Percentiles rank a stretch among this genome's conserved stretches.
Evolutionary conservation across 1,284 basidiomycete species (phyloP).

Genomic region (Stereum hirsutum): DNA sequence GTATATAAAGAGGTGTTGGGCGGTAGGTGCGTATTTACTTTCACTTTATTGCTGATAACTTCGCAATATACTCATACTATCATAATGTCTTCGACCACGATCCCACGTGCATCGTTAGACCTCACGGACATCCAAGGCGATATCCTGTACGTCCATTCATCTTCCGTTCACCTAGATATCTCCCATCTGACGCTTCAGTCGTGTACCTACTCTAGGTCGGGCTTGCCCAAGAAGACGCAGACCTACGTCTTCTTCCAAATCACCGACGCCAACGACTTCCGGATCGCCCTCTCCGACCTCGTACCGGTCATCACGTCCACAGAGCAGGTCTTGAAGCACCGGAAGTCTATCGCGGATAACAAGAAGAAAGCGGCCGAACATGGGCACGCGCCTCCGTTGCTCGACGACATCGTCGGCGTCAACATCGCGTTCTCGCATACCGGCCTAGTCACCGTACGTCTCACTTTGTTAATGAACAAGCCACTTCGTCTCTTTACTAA

Average conservation of each 20-base stretch:
- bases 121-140: neutral
- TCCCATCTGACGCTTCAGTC: neutral
- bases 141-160: neutral
- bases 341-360: neutral
- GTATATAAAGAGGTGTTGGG: neutral
- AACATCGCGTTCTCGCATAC: neutral
- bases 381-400: neutral
- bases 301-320: neutral
- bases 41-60: neutral
- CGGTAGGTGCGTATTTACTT: neutral
- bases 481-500: neutral
- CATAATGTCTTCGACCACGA: neutral
- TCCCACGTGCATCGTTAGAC: neutral
- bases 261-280: neutral
- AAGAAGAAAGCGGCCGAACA: neutral
- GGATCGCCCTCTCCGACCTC: neutral
- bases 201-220: neutral
- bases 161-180: neutral
- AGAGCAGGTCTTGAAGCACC: neutral
- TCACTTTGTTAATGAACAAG: neutral
- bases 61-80: neutral
- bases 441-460: neutral
- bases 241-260: slow-evolving; percentile 1
- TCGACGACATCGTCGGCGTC: neutral
- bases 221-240: neutral